phyloP scores from a whole-genome alignment of 208 protist species.

The Crithidia brevicula region DNA sequence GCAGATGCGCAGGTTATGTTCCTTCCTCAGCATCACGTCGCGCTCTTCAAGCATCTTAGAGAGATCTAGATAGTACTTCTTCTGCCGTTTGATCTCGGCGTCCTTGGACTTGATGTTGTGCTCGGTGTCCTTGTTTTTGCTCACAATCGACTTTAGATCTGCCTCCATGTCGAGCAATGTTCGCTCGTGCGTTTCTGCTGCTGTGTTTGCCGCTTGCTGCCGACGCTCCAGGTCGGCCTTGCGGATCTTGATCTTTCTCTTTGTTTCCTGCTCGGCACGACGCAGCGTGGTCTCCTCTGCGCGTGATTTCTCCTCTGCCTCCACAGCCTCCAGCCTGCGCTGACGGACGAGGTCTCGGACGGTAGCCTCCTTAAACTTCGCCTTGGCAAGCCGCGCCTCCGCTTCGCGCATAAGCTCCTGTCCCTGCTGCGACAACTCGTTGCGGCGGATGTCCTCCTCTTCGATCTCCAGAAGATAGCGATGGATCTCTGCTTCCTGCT shows the following conservation, averaged over 20 bases:
- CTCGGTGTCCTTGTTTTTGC: conserved; percentile 63
- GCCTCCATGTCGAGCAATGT: conserved; percentile 61
- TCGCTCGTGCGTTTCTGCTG: conserved; percentile 46
- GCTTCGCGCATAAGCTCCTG: conserved; percentile 47
- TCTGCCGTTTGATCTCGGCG: conserved; percentile 55
- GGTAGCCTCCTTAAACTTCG: conserved; percentile 48
- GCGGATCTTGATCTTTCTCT: conserved; percentile 42
- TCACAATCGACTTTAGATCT: conserved; percentile 45
- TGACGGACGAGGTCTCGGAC: conserved; percentile 50
- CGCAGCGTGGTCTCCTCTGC: conserved; percentile 47
- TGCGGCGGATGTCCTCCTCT: conserved; percentile 54
- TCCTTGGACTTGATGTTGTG: conserved; percentile 47
- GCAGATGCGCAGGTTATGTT: conserved; percentile 64
- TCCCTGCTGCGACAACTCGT: conserved; percentile 40
- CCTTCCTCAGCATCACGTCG: conserved; percentile 57
- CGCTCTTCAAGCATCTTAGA: conserved; percentile 67
- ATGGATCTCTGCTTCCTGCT: conserved; percentile 62
- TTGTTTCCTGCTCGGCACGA: conserved; percentile 33
- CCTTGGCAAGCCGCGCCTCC: conserved; percentile 47
- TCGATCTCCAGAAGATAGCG: conserved; percentile 62
- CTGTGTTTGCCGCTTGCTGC: conserved; percentile 30
- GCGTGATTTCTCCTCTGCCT: conserved; percentile 47
- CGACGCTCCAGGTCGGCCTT: conserved; percentile 49
- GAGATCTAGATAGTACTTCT: conserved; percentile 63
- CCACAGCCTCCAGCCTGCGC: conserved; percentile 44